Evolutionary conservation across 371 early-diverging fungal species (phyloP), one percentile per base, ranked within the genome.

Genomic region (Chytridiales sp.): DNA sequence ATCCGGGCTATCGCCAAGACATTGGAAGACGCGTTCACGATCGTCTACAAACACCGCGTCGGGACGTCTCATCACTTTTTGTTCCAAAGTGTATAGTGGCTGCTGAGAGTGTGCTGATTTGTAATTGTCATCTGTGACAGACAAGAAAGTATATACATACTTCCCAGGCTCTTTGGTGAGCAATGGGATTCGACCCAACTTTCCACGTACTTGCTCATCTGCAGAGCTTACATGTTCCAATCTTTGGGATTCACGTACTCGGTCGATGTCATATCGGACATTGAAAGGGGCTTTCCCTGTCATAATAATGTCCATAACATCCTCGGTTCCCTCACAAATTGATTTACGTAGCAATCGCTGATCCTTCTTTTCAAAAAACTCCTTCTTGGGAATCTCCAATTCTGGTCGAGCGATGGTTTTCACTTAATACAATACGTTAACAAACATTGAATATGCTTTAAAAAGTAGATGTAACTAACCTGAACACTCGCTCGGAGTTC

Each of bases 51-150:
- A 77, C 39, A 29, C 38, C 1, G 72, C 74, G 9, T 24, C 62
- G 5, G 77, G 77, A 30, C 48, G 49, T 1, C 41, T 34, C 35
- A 67, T 9, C 15, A 77, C 69, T 4, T 39, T 36, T 51, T 73
- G 77, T 30, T 48, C 42, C 0, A 71, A 13, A 19, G 47, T 38
- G 4, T 38, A 32, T 5, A 47, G 11, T 17, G 36, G 30, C 2
- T 3, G 8, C 3, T 6, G 6, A 13, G 57, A 21, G 6, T 43
- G 19, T 26, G 24, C 17, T 3, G 3, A 8, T 32, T 61, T 66
- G 69, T 77, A 77, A 49, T 77, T 72, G 50, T 53, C 68, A 50
- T 77, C 78, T n/a, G 65, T n/a, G 24, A 77, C 30, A 1, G 65
- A 31, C 21, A 11, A 39, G 59, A 77, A 63, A 4, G 39, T 42